These are phyloP conservation scores for Calonectria pseudoreteaudii DNA, from an alignment of 2,329 filamentous ascomycete genomes.

Conservation along the genomic window DNA sequence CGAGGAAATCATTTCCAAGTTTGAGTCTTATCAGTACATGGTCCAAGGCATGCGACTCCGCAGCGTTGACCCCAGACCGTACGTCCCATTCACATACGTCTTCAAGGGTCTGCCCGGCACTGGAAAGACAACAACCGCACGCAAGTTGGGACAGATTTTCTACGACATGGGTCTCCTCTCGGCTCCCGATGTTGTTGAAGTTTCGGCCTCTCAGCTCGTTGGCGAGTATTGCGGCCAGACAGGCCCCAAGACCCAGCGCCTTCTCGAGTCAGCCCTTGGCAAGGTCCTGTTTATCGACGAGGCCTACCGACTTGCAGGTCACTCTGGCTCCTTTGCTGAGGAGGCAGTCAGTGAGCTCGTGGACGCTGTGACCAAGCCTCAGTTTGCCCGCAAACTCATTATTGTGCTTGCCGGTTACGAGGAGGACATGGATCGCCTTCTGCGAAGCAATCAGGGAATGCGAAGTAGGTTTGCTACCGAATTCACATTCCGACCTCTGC, in stretches of 20 bases:
- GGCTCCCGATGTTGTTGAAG: slow-evolving; percentile 70
- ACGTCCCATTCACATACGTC: slow-evolving; percentile 74
- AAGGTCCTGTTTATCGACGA: slow-evolving; percentile 79
- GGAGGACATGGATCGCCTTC: slow-evolving; percentile 71
- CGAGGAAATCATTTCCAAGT: slow-evolving; percentile 64
- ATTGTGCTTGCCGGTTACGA: slow-evolving; percentile 78
- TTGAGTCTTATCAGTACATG: slow-evolving; percentile 68
- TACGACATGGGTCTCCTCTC: slow-evolving; percentile 79
- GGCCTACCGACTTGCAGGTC: slow-evolving; percentile 69
- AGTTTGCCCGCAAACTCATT: slow-evolving; percentile 69
- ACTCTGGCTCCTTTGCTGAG: slow-evolving; percentile 66
- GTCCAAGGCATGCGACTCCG: slow-evolving; percentile 63
- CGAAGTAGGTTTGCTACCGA: slow-evolving; percentile 73
- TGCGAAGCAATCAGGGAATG: slow-evolving; percentile 71
- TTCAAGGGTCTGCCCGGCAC: slow-evolving; percentile 75
- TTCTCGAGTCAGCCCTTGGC: slow-evolving; percentile 72
- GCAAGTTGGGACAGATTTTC: slow-evolving; percentile 78
- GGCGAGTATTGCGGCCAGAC: slow-evolving; percentile 77
- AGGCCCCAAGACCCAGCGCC: slow-evolving; percentile 70
- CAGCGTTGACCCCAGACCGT: slow-evolving; percentile 62
- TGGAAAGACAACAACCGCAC: slow-evolving; percentile 78
- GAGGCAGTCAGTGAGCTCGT: slow-evolving; percentile 66
- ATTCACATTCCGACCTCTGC: slow-evolving; percentile 65
- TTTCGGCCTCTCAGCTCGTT: slow-evolving; percentile 75
- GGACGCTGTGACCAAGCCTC: slow-evolving; percentile 63